Conservation (phyloP, 169 alveolate species). For the Plasmodium cynomolgi region DNA sequence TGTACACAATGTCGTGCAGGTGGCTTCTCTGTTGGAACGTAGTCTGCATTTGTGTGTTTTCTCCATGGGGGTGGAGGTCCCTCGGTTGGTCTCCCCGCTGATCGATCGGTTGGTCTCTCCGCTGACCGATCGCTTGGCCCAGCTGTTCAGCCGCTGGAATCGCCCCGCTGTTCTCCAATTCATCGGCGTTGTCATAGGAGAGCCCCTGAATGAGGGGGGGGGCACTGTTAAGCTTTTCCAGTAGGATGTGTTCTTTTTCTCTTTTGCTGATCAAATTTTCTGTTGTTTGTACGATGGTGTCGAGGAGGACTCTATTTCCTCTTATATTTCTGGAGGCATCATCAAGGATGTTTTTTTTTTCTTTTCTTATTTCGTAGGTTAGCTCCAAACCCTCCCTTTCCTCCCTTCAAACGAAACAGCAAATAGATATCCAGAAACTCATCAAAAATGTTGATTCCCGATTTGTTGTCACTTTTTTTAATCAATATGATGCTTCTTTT, state of each 20-base stretch:
- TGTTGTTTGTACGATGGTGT: conserved; percentile 40
- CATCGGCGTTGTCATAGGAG: conserved; percentile 24
- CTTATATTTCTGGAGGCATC: conserved; percentile 54
- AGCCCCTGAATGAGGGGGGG: not conserved
- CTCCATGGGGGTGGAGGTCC: not conserved
- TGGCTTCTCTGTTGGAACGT: not conserved
- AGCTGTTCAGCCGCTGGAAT: not conserved
- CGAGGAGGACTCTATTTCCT: conserved; percentile 42
- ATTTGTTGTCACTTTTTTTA: conserved; percentile 28
- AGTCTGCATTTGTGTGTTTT: not conserved
- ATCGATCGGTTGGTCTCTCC: not conserved
- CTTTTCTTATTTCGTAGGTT: conserved; percentile 63
- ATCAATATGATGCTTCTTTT: not conserved
- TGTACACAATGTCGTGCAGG: conserved; percentile 22
- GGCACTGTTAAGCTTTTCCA: conserved; percentile 32
- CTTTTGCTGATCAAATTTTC: conserved; percentile 44
- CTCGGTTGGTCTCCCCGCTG: not conserved
- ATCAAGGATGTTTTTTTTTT: conserved; percentile 6
- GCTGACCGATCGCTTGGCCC: not conserved
- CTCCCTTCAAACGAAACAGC: conserved; percentile 49
- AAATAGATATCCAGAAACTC: conserved; percentile 56
- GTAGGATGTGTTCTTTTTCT: conserved; percentile 29
- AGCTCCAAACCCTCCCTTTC: conserved; percentile 75
- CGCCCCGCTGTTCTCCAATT: not conserved
- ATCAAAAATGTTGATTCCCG: conserved; percentile 44